A percentile compares a stretch with the other conserved stretches of the same genome.
These are phyloP conservation scores for Rhododendron kiyosumense DNA, from an alignment of 148 eudicot genomes.

Conservation along the genomic window DNA sequence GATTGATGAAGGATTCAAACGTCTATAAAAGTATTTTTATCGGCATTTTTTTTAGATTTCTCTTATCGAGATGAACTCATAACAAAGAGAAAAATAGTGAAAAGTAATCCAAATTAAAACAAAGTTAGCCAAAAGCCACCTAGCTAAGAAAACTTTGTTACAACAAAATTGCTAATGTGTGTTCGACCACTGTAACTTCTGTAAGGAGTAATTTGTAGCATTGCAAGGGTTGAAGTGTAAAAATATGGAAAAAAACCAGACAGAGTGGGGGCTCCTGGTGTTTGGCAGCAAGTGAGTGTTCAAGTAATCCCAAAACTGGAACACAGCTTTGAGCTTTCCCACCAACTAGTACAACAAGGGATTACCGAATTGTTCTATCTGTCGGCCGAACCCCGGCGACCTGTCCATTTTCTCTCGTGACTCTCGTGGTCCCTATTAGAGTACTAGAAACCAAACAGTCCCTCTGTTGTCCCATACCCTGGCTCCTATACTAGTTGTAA, in stretches of 20 bases:
- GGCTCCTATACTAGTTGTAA: neutral
- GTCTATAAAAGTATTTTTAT: too few relatives aligned
- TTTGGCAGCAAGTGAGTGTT: neutral
- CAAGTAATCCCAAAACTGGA: neutral
- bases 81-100: too few relatives aligned
- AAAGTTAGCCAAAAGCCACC: too few relatives aligned
- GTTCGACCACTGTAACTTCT: neutral
- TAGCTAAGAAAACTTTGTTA: too few relatives aligned
- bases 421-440: neutral
- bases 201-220: neutral
- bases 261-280: neutral
- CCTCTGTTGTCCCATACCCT: neutral
- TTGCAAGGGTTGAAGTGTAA: neutral
- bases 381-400: neutral
- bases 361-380: neutral
- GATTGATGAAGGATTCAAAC: too few relatives aligned
- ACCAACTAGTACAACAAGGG: neutral
- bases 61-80: too few relatives aligned
- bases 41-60: neutral
- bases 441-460: neutral
- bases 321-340: neutral
- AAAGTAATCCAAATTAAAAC: too few relatives aligned
- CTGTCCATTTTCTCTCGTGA: neutral
- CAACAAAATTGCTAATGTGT: too few relatives aligned
- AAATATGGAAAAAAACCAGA: neutral